These are phyloP conservation scores for Penicillium sp. DNA, from an alignment of 2,329 filamentous ascomycete genomes.

Conservation along the genomic window DNA sequence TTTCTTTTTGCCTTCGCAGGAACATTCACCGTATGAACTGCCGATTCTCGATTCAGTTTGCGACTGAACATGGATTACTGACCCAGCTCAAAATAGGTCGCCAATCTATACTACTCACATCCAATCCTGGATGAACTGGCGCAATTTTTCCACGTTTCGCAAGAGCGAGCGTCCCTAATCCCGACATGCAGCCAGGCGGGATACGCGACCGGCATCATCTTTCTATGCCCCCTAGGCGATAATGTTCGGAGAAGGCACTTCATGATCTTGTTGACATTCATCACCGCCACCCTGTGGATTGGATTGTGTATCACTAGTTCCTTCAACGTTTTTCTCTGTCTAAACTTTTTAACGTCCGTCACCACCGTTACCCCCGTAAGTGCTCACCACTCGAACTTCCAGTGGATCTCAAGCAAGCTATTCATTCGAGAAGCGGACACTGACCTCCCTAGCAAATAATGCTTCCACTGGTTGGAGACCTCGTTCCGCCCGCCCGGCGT, in stretches of 20 bases:
- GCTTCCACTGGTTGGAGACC: slow-evolving; percentile 79
- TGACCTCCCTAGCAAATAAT: slow-evolving; percentile 61
- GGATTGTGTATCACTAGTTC: slow-evolving; percentile 70
- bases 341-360: slow-evolving; percentile 76
- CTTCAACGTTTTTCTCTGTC: slow-evolving; percentile 67
- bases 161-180: slow-evolving; percentile 69
- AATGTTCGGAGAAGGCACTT: slow-evolving; percentile 69
- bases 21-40: slow-evolving; percentile 35
- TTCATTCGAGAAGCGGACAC: not conserved
- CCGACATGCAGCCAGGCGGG: slow-evolving; percentile 80
- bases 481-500: slow-evolving; percentile 70
- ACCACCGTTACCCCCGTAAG: slow-evolving; percentile 73
- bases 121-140: slow-evolving; percentile 79
- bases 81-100: slow-evolving; percentile 57
- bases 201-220: slow-evolving; percentile 73
- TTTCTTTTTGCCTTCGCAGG: slow-evolving; percentile 66
- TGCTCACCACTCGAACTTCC: not conserved
- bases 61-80: no score
- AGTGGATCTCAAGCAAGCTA: no score
- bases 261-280: slow-evolving; percentile 67
- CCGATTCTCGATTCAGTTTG: no score
- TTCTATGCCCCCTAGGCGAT: slow-evolving; percentile 78
- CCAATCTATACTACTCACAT: slow-evolving; percentile 81
- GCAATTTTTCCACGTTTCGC: slow-evolving; percentile 69
- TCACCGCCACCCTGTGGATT: slow-evolving; percentile 71